Evolutionary conservation across 2,329 filamentous ascomycete species (phyloP), one percentile per base, ranked within the genome.

Genomic region (Paradendryphiella salina): DNA sequence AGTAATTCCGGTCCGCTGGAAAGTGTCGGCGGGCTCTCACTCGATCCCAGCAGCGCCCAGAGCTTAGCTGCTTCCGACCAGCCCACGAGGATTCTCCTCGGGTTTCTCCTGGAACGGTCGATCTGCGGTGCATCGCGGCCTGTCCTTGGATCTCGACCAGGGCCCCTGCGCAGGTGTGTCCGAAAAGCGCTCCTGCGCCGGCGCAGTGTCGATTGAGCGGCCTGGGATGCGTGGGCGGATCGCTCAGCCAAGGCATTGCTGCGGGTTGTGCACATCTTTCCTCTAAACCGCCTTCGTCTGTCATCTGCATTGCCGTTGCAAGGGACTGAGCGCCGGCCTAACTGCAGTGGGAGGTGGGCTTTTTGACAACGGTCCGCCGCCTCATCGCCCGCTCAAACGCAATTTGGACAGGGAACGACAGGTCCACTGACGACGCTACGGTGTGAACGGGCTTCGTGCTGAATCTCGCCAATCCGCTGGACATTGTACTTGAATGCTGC

Each of bases 251-350:
- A 65, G 66, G 65, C 63, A 68, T 61, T 61, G 52, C 51, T 46
- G 52, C 60, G 59, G 59, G 60, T 64, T 63, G 64, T 70, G 67
- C 66, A 55, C 67, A 69, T 67, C 65, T 51, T 54, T 40, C 50
- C 59, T 49, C 66, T 65, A 67, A 63, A 52, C 65, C 61, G 38
- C 56, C 57, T 60, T 62, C 42, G 66, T 51, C 58, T 61, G 58
- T 64, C 66, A 69, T 70, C 70, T 74, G 71, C 72, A 73, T 67
- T 71, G 62, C 72, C 72, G 71, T 73, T 73, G 63, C 67, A 65
- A 54, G 68, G 66, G 64, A 63, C 62, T 56, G 61, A 62, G 63
- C 57, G 52, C 51, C 53, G 56, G 50, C 48, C 67, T 69, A 70
- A 58, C 67, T 62, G 50, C 41, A 58, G 58, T 64, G 41, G 64